phyloP scores from a whole-genome alignment of 371 early-diverging fungal species.

The Mortierella sp. region DNA sequence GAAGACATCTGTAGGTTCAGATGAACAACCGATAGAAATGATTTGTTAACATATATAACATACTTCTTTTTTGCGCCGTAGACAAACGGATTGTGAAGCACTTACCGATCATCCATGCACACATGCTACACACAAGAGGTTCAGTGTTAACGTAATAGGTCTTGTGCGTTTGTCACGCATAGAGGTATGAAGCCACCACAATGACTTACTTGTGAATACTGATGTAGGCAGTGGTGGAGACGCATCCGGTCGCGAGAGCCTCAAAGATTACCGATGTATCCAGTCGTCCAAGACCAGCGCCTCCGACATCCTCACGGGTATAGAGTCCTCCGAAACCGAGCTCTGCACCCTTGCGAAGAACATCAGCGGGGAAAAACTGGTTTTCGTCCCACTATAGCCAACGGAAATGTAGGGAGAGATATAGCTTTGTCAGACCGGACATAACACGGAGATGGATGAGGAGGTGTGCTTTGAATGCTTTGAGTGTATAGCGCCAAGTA shows the following conservation, averaged over 20 bases:
- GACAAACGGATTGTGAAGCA: too few species aligned
- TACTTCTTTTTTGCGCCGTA: too few species aligned
- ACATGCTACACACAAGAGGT: slow-evolving; percentile 55
- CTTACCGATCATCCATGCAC: slow-evolving; percentile 71
- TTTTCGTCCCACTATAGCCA: slow-evolving; percentile 61
- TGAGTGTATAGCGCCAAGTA: too few species aligned
- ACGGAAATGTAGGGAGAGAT: too few species aligned
- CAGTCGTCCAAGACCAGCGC: slow-evolving; percentile 61
- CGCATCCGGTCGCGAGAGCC: slow-evolving; percentile 64
- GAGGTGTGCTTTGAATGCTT: too few species aligned
- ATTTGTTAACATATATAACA: background rate
- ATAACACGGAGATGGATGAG: background rate
- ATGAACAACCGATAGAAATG: too few species aligned
- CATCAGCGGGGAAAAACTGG: slow-evolving; percentile 61
- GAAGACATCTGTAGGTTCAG: slow-evolving; percentile 49
- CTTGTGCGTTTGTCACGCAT: background rate
- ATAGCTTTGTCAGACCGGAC: too few species aligned
- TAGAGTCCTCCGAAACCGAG: slow-evolving; percentile 70
- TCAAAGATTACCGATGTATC: slow-evolving; percentile 68
- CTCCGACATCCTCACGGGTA: slow-evolving; percentile 57
- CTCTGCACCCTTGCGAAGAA: slow-evolving; percentile 62
- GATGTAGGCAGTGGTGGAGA: slow-evolving; percentile 72
- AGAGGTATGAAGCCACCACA: background rate
- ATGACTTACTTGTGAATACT: slow-evolving; percentile 67
- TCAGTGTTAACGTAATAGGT: background rate